Conservation (phyloP, 1,284 basidiomycete species). For the Cryptococcus sp. region DNA sequence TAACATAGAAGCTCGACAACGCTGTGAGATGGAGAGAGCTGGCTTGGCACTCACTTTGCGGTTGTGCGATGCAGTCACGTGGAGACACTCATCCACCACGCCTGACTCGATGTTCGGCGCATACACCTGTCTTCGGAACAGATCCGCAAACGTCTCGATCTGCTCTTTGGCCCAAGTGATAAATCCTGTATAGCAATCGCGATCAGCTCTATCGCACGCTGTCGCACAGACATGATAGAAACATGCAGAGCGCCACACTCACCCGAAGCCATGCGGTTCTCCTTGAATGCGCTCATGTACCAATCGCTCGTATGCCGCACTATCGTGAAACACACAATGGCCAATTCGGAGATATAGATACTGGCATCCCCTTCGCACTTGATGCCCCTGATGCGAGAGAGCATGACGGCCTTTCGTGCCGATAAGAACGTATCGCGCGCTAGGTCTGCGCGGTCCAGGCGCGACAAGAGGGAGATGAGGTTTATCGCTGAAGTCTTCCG, state of each 20-base stretch:
- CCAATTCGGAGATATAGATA: slow-evolving; percentile 52
- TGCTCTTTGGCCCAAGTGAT: slow-evolving; percentile 91
- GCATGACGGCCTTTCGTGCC: slow-evolving; percentile 75
- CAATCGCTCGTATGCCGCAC: slow-evolving; percentile 83
- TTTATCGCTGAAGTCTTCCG: slow-evolving; percentile 74
- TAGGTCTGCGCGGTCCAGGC: slow-evolving; percentile 73
- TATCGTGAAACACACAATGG: slow-evolving; percentile 53
- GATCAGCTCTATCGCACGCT: background rate
- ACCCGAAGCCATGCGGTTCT: slow-evolving; percentile 91
- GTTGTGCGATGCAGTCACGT: slow-evolving; percentile 74
- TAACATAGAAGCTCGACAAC: no score
- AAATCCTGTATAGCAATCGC: slow-evolving; percentile 63
- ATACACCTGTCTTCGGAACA: slow-evolving; percentile 90
- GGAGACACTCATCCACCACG: slow-evolving; percentile 72
- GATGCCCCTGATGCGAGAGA: slow-evolving; percentile 76
- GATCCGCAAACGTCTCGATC: slow-evolving; percentile 78
- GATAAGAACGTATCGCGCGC: slow-evolving; percentile 82
- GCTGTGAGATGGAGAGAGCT: no score
- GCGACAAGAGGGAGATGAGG: slow-evolving; percentile 71
- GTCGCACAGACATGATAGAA: background rate
- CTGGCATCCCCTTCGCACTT: slow-evolving; percentile 79
- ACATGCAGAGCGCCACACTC: slow-evolving; percentile 37
- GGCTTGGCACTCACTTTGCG: slow-evolving; percentile 63
- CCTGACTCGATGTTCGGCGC: slow-evolving; percentile 69
- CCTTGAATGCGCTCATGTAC: slow-evolving; percentile 94